Evolutionary conservation across 2,329 filamentous ascomycete species (phyloP).

Genomic region (Sclerotinia borealis): DNA sequence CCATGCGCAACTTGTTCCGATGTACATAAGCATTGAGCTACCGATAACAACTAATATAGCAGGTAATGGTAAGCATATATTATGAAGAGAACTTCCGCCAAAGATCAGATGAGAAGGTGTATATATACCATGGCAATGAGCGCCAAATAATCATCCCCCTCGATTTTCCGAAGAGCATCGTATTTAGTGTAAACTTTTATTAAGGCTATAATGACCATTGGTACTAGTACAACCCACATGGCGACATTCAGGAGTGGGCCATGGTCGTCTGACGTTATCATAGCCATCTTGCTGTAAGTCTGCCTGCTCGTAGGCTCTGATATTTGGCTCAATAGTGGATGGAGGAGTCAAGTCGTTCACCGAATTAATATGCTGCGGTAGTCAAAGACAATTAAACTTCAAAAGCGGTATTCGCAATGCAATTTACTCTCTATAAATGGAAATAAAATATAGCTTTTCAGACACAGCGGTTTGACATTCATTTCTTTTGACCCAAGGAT

Average conservation of each 20-base stretch:
- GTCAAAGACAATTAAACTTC: not conserved
- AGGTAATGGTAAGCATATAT: not conserved
- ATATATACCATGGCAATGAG: not conserved
- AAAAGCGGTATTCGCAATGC: not conserved
- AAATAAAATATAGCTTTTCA: too few relatives aligned
- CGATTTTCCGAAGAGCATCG: not conserved
- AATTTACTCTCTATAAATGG: too few relatives aligned
- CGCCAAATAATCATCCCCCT: not conserved
- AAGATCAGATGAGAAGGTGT: not conserved
- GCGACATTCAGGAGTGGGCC: conserved; percentile 7
- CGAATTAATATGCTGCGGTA: not conserved
- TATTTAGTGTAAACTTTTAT: conserved; percentile 10
- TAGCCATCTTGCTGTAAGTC: not conserved
- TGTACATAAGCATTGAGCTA: conserved; percentile 3
- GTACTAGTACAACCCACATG: conserved; percentile 8
- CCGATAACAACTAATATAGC: not conserved
- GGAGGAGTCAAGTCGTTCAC: not conserved
- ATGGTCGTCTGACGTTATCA: conserved; percentile 1
- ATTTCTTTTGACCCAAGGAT: too few relatives aligned
- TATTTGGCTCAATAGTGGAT: not conserved
- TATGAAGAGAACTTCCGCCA: not conserved
- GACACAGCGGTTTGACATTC: too few relatives aligned
- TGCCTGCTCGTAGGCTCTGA: not conserved
- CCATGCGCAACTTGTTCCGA: not conserved
- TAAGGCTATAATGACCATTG: not conserved